Conservation (phyloP, 73 alveolate genomes). For the Paramecium caudatum region DNA sequence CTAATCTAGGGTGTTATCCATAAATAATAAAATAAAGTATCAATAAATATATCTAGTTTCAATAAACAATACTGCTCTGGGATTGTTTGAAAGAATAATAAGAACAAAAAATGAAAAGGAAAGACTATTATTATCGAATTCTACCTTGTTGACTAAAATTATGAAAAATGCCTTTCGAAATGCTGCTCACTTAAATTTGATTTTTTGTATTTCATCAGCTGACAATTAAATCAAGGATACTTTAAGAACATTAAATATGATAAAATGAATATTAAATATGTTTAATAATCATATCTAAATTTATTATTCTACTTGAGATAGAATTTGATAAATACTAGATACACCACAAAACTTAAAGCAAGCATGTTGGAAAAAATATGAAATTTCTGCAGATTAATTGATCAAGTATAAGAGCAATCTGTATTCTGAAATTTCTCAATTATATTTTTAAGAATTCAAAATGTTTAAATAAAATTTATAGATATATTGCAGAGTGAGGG, state of each 20-base stretch:
- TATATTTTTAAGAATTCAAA: no score
- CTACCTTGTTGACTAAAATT: no score
- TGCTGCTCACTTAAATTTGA: neutral
- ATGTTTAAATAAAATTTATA: no score
- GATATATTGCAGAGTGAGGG: constrained; percentile 3
- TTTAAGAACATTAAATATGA: neutral
- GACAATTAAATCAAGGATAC: neutral
- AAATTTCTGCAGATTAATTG: no score
- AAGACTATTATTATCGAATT: neutral
- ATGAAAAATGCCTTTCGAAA: neutral
- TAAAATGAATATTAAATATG: neutral
- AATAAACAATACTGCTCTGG: neutral
- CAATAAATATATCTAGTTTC: neutral
- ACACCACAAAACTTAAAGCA: no score
- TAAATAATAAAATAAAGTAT: neutral
- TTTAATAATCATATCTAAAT: no score
- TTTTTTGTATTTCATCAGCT: neutral
- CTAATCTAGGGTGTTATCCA: neutral
- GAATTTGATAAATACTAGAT: no score
- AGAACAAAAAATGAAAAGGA: neutral
- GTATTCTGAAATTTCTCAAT: no score
- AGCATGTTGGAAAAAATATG: no score
- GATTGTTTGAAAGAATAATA: neutral
- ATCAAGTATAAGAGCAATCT: no score
- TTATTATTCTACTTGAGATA: no score